phyloP scores from a whole-genome alignment of 495 filamentous ascomycete genomes.

The Xylaria curta region DNA sequence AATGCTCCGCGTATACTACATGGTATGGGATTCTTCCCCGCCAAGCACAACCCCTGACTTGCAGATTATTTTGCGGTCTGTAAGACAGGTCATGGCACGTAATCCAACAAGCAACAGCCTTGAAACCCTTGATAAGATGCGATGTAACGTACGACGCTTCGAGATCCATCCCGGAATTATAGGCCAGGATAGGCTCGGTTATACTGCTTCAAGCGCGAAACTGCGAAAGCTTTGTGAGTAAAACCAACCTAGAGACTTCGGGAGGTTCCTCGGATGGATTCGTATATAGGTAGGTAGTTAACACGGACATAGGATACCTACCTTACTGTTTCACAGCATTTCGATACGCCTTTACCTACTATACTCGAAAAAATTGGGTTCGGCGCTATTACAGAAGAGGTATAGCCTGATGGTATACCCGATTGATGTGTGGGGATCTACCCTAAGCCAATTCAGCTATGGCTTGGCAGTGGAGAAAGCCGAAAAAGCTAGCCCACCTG shows the following conservation, averaged over 20 bases:
- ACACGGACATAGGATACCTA: not conserved
- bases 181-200: slow-evolving; percentile 22
- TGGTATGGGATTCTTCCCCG: slow-evolving; percentile 19
- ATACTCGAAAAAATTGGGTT: no score
- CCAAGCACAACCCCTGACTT: slow-evolving; percentile 4
- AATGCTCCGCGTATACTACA: not conserved
- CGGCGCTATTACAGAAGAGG: no score
- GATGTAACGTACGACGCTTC: slow-evolving; percentile 23
- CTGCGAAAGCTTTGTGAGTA: not conserved
- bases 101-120: slow-evolving; percentile 14
- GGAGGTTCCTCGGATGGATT: slow-evolving; percentile 10
- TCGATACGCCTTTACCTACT: no score
- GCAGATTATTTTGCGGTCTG: slow-evolving; percentile 5
- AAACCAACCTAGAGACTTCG: slow-evolving; percentile 7
- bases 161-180: slow-evolving; percentile 19
- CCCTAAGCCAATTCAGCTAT: no score
- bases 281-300: slow-evolving; percentile 2
- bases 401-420: no score
- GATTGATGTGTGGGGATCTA: no score
- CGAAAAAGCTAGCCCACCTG: no score
- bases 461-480: no score
- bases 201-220: slow-evolving; percentile 18
- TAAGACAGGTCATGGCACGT: slow-evolving; percentile 17
- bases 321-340: slow-evolving; percentile 18
- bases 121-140: slow-evolving; percentile 24